A percentile compares a stretch with the other conserved stretches of the same genome.
These are phyloP conservation scores for Adenanthera pavonina DNA, from an alignment of 306 rosid species.

Conservation along the genomic window DNA sequence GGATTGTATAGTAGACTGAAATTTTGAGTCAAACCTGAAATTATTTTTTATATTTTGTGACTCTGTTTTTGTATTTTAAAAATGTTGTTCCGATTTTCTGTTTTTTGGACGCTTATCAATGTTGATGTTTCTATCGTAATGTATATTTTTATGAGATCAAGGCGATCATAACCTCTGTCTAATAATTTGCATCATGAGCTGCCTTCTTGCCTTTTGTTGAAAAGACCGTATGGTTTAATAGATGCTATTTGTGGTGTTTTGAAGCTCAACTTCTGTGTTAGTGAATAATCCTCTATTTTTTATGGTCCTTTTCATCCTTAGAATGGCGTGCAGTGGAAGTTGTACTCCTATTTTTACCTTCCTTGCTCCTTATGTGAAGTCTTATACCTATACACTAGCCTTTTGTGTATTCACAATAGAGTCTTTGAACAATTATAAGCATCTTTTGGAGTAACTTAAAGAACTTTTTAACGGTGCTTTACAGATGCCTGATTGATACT, in stretches of 20 bases:
- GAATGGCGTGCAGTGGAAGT: neutral
- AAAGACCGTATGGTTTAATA: conserved; percentile 17
- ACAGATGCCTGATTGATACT: neutral
- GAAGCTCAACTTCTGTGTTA: neutral
- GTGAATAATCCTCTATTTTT: neutral
- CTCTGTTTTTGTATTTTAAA: neutral
- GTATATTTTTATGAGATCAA: conserved; percentile 23
- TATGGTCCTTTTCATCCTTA: neutral
- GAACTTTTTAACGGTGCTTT: neutral
- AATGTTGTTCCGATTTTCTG: neutral
- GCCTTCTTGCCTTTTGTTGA: conserved; percentile 11
- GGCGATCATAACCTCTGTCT: conserved; percentile 16
- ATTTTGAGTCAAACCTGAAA: neutral
- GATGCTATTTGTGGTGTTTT: conserved; percentile 8
- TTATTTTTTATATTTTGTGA: neutral
- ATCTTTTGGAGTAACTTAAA: neutral
- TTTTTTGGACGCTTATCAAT: neutral
- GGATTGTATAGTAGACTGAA: neutral
- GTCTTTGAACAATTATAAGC: neutral
- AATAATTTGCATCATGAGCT: conserved; percentile 6
- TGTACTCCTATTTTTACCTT: neutral
- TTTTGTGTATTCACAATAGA: neutral
- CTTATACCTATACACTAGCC: neutral
- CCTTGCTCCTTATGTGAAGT: neutral
- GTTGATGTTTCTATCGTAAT: conserved; percentile 20